Conservation (phyloP, 2,329 filamentous ascomycete species). For the Aspergillus uvarum region DNA sequence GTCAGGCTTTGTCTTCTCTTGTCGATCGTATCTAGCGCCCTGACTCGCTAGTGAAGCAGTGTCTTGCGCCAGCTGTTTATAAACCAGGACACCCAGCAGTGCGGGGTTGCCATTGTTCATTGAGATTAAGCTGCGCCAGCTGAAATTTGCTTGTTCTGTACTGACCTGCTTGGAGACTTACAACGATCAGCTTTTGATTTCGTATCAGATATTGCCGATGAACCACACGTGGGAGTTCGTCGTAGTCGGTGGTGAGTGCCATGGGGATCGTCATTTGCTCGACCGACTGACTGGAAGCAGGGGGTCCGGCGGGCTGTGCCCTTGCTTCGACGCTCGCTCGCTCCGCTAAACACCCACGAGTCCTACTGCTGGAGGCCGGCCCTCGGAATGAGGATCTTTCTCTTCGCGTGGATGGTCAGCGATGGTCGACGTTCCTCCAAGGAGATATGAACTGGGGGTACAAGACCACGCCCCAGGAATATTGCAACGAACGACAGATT, state of each 20-base stretch:
- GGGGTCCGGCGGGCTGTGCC: slow-evolving; percentile 60
- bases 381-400: slow-evolving; percentile 48
- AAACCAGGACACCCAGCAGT: background rate
- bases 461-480: slow-evolving; percentile 49
- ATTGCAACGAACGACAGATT: slow-evolving; percentile 47
- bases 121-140: background rate
- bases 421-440: slow-evolving; percentile 54
- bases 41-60: background rate
- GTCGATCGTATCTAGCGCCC: background rate
- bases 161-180: background rate
- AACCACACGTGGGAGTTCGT: slow-evolving; percentile 9
- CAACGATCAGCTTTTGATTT: background rate
- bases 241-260: slow-evolving; percentile 6
- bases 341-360: slow-evolving; percentile 48
- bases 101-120: background rate
- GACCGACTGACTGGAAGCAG: slow-evolving; percentile 32
- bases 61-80: background rate
- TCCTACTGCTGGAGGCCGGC: slow-evolving; percentile 64
- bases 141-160: background rate
- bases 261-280: background rate
- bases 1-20: background rate
- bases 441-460: slow-evolving; percentile 56
- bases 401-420: slow-evolving; percentile 54
- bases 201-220: background rate
- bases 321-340: slow-evolving; percentile 56